These are phyloP conservation scores for Solanum hybrid DNA, from an alignment of 305 asterid genomes.

Conservation along the genomic window DNA sequence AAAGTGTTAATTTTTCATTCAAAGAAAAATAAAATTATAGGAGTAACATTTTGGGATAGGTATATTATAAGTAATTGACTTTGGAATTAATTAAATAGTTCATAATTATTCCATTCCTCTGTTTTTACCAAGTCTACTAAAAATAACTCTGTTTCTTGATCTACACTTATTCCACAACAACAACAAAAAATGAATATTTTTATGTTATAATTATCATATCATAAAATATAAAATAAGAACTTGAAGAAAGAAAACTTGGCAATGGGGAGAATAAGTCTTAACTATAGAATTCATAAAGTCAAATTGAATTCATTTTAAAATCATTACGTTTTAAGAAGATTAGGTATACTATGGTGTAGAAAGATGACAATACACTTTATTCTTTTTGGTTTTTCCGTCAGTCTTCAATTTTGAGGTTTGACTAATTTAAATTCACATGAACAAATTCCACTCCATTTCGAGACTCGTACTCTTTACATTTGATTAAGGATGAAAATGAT, in stretches of 20 bases:
- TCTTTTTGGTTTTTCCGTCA: not conserved
- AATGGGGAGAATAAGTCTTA: not conserved
- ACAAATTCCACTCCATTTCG: not conserved
- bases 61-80: not conserved
- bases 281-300: not conserved
- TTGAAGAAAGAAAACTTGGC: not conserved
- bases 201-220: not conserved
- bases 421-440: not conserved
- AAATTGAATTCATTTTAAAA: not conserved
- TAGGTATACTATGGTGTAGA: not conserved
- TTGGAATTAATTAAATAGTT: not conserved
- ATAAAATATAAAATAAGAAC: not conserved
- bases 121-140: not conserved
- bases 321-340: not conserved
- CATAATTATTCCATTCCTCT: not conserved
- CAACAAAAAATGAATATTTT: not conserved
- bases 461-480: not conserved
- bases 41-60: not conserved
- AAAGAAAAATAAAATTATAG: not conserved
- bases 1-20: not conserved
- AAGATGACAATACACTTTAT: not conserved
- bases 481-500: not conserved
- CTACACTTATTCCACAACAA: not conserved
- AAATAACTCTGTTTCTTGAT: not conserved
- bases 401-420: fast-evolving